A percentile compares a stretch with the other conserved stretches of the same genome.
Evolutionary conservation across 805 yeast genomes (phyloP).

Genomic region (Kuraishia ogatae): DNA sequence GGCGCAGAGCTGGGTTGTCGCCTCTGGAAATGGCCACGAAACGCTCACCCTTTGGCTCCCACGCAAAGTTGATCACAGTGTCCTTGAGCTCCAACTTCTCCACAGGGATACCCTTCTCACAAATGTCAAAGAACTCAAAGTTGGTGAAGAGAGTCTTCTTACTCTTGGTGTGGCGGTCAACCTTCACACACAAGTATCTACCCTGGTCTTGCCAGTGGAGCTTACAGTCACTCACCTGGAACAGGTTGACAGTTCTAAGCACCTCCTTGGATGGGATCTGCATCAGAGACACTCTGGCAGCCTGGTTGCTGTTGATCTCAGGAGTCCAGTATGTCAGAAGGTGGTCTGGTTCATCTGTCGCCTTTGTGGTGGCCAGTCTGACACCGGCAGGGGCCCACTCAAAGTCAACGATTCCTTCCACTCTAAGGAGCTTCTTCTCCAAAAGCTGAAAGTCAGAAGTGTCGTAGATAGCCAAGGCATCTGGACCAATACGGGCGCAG

Average conservation of each 20-base stretch:
- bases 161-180: conserved; percentile 94
- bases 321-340: conserved; percentile 95
- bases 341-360: conserved; percentile 46
- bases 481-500: conserved; percentile 93
- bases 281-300: conserved; percentile 90
- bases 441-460: conserved; percentile 66
- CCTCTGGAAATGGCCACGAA: conserved; percentile 68
- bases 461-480: conserved; percentile 86
- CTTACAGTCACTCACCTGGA: conserved; percentile 87
- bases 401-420: conserved; percentile 81
- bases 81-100: conserved; percentile 92
- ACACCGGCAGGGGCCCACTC: conserved; percentile 93
- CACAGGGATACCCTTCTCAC: conserved; percentile 88
- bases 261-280: conserved; percentile 78
- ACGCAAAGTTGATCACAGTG: conserved; percentile 76
- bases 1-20: conserved; percentile 55
- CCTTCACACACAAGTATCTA: conserved; percentile 81
- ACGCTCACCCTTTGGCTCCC: conserved; percentile 94
- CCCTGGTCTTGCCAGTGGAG: conserved; percentile 92
- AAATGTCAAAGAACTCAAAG: conserved; percentile 81
- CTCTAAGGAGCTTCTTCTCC: conserved; percentile 78
- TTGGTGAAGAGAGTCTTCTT: conserved; percentile 87
- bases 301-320: conserved; percentile 72
- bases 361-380: conserved; percentile 45
- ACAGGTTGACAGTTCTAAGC: conserved; percentile 84